phyloP scores from a whole-genome alignment of 2,329 filamentous ascomycete genomes.

The Neurospora sp. region DNA sequence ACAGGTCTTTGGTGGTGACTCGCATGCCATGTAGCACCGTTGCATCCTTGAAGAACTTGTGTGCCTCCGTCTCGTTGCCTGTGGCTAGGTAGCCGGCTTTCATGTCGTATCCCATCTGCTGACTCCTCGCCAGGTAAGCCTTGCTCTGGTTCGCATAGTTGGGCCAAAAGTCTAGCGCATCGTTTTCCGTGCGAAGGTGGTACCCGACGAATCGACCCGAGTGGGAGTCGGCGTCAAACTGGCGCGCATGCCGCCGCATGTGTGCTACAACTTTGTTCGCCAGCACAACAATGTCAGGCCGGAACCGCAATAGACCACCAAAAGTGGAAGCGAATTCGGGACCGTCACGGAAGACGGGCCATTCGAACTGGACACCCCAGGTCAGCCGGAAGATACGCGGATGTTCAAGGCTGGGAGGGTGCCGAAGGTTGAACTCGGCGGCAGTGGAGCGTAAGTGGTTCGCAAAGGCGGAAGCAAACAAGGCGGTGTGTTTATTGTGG shows the following conservation, averaged over 20 bases:
- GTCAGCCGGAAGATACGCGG: constrained; percentile 31
- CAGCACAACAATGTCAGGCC: constrained; percentile 30
- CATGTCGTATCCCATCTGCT: constrained; percentile 19
- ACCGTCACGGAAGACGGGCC: constrained; percentile 35
- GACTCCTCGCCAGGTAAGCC: constrained; percentile 28
- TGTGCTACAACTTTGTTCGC: constrained; percentile 26
- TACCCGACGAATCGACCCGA: constrained; percentile 27
- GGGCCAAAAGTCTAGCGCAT: constrained; percentile 36
- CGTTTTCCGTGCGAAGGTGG: constrained; percentile 38
- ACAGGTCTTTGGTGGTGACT: constrained; percentile 29
- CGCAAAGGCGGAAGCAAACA: constrained; percentile 26
- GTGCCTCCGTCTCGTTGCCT: constrained; percentile 32
- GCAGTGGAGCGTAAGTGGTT: constrained; percentile 23
- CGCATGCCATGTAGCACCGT: constrained; percentile 21
- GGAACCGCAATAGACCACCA: constrained; percentile 31
- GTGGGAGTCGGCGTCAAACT: constrained; percentile 13
- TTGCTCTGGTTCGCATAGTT: constrained; percentile 30
- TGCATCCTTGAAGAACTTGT: constrained; percentile 27
- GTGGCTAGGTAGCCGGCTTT: constrained; percentile 35
- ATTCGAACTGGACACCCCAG: constrained; percentile 37
- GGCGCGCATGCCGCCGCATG: constrained; percentile 19
- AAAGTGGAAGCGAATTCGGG: constrained; percentile 36
- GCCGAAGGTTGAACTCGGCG: constrained; percentile 11
- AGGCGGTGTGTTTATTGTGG: constrained; percentile 30
- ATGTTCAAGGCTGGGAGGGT: constrained; percentile 12